Base-by-base conservation (phyloP, 2,329 filamentous ascomycete genomes). In the Aureobasidium melanogenum region DNA sequence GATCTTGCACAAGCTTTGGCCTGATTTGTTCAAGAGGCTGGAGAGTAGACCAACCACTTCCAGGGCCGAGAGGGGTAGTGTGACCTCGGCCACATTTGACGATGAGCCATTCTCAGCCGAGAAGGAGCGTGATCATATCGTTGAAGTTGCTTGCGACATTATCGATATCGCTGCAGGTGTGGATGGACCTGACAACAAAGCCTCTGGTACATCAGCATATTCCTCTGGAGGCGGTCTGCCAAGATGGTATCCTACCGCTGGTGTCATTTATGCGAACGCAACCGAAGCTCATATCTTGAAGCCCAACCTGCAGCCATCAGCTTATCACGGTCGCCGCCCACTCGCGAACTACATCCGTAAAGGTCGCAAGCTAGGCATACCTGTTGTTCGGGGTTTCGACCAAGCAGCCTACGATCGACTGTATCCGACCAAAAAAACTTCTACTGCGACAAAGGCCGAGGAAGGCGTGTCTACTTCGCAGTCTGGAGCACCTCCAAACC, bases 371-470 rank as follows among this genome's bases (percentile, higher is more conserved):
- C 86, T 99, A 59, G 94, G 94, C 0, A 84, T 96, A 15, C 86
- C 88, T 3, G 88, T 97, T n/a, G 82, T 95, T 17, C 85, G 94
- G 62, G 94, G 94, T 0, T 99, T 99, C 68, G 86, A 95, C 71
- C 83, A 88, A 65, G 79, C 81, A 36, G 76, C 79, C 1, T 99
- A 93, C 92, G 83, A 89, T 64, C 86, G 82, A 59, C 72, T 91
- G 12, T 84, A 96, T 70, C 82, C 84, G 15, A 74, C 67, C 5
- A 79, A 77, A 63, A 74, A 70, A 39, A 68, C 74, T 56, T 32
- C 75, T 65, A 73, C 71, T 32, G 69, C 72, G 17, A 70, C 70
- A 36, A 75, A 75, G 63, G 78, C 78, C 2, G 70, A 73, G 12
- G 74, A 76, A 50, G 78, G 77, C 10, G 75, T 77, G 1, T 78